Evolutionary conservation across 768 basidiomycete genomes (phyloP).

Genomic region (Boletus reticuloceps): DNA sequence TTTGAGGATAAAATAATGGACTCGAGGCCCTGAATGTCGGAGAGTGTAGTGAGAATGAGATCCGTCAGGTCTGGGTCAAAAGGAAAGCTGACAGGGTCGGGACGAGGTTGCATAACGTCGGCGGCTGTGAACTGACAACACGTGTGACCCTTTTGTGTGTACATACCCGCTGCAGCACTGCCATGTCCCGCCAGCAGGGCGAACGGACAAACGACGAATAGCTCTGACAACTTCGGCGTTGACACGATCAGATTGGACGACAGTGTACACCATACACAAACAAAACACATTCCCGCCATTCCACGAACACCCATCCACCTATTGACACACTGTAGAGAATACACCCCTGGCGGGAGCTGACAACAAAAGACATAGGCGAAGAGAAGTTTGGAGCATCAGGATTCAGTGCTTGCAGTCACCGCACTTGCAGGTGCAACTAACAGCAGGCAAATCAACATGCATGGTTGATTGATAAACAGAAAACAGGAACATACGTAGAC

Average conservation of each 20-base stretch:
- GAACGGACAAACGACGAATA: too few relatives aligned
- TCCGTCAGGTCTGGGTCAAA: slow-evolving; percentile 14
- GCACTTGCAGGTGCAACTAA: slow-evolving; percentile 18
- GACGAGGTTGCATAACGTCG: not conserved
- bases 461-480: slow-evolving; percentile 12
- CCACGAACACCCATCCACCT: not conserved
- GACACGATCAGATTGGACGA: not conserved
- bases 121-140: too few relatives aligned
- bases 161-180: too few relatives aligned
- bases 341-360: not conserved
- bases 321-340: not conserved
- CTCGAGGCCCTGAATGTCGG: slow-evolving; percentile 9
- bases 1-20: slow-evolving; percentile 15
- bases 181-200: too few relatives aligned
- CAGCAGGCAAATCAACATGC: not conserved
- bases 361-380: not conserved
- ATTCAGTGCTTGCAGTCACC: slow-evolving; percentile 19
- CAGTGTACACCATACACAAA: not conserved
- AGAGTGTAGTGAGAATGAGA: slow-evolving; percentile 5
- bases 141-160: too few relatives aligned
- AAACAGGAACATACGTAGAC: slow-evolving; percentile 4
- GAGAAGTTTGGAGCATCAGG: too few relatives aligned
- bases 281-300: not conserved
- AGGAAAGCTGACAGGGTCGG: not conserved
- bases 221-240: too few relatives aligned